These are phyloP conservation scores for Acarospora socialis DNA, from an alignment of 2,329 filamentous ascomycete genomes.

Conservation along the genomic window DNA sequence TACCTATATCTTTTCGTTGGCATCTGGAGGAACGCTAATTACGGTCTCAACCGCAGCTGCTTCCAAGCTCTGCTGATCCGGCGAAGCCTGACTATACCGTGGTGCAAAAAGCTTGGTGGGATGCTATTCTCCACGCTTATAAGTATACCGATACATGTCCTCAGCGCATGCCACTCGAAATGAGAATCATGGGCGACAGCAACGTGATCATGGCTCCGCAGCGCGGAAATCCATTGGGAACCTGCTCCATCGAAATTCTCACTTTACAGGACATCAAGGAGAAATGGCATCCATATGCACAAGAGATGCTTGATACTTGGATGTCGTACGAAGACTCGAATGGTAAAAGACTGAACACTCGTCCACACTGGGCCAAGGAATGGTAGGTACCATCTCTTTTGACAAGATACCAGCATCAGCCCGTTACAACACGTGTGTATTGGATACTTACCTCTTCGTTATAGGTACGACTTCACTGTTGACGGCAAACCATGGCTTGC, in stretches of 20 bases:
- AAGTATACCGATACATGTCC: slow-evolving; percentile 21
- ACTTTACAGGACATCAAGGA: slow-evolving; percentile 27
- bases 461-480: slow-evolving; percentile 16
- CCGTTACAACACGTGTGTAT: too few species aligned
- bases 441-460: neutral
- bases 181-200: slow-evolving; percentile 31
- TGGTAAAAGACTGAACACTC: slow-evolving; percentile 21
- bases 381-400: slow-evolving; percentile 19
- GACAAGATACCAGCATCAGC: too few species aligned
- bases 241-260: slow-evolving; percentile 30
- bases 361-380: slow-evolving; percentile 37
- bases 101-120: slow-evolving; percentile 37
- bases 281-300: slow-evolving; percentile 28
- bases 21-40: too few species aligned
- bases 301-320: slow-evolving; percentile 31
- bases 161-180: slow-evolving; percentile 31
- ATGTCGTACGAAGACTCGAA: slow-evolving; percentile 23
- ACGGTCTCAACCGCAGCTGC: too few species aligned
- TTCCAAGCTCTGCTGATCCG: slow-evolving; percentile 23
- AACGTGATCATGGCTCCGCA: slow-evolving; percentile 33
- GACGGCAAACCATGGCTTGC: slow-evolving; percentile 19
- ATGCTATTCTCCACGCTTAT: slow-evolving; percentile 34
- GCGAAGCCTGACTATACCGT: slow-evolving; percentile 28
- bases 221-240: slow-evolving; percentile 28
- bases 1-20: too few species aligned